Evolutionary conservation across 2,329 filamentous ascomycete species (phyloP).

Genomic region (Diplodia scrobiculata): DNA sequence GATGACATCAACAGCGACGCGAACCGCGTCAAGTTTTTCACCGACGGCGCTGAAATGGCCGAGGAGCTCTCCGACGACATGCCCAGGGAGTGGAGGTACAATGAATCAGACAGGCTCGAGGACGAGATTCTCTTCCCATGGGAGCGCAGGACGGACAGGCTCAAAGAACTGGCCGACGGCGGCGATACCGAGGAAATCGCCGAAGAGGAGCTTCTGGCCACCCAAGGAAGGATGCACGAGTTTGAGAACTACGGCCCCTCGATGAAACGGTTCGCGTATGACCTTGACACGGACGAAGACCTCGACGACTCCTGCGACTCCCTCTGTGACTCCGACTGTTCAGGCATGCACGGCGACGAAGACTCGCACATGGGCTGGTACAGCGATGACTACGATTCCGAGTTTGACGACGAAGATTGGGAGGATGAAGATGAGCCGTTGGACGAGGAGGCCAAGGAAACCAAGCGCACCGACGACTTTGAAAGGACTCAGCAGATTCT

Average conservation of each 20-base stretch:
- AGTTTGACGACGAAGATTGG: constrained; percentile 12
- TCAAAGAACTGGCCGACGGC: background rate
- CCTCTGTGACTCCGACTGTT: background rate
- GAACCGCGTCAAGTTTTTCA: constrained; percentile 28
- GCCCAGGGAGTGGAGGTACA: constrained; percentile 39
- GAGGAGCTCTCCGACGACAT: constrained; percentile 34
- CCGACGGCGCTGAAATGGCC: background rate
- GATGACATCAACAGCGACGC: constrained; percentile 38
- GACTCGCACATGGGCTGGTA: background rate
- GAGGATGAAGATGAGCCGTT: background rate
- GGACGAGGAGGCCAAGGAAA: background rate
- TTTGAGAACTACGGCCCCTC: constrained; percentile 32
- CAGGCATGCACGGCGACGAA: background rate
- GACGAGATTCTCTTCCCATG: constrained; percentile 49
- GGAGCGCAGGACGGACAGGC: constrained; percentile 32
- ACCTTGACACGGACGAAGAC: constrained; percentile 38
- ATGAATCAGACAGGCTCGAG: constrained; percentile 47
- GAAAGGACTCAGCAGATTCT: no score
- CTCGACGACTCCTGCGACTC: constrained; percentile 32
- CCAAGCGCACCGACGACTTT: no score
- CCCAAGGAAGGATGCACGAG: constrained; percentile 19
- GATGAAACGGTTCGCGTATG: constrained; percentile 32
- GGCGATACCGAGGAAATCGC: background rate
- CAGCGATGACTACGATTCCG: background rate
- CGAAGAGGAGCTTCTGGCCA: background rate